Conservation (phyloP, 2,329 filamentous ascomycete species). For the Fusarium dlaminii region DNA sequence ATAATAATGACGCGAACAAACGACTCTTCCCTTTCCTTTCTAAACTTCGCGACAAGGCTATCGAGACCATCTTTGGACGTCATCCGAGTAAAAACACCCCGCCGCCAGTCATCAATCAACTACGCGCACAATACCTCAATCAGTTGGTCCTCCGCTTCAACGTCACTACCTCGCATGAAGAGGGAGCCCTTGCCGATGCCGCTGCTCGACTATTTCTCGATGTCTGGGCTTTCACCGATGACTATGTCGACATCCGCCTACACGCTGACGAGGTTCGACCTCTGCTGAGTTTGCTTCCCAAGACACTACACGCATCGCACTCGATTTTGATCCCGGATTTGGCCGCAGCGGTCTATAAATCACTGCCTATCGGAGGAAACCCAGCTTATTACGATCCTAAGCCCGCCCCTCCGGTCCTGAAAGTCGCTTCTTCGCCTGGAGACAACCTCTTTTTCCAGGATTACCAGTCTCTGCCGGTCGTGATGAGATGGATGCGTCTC, state of each 20-base stretch:
- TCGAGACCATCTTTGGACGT: slow-evolving; percentile 61
- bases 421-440: slow-evolving; percentile 48
- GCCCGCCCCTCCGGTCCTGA: slow-evolving; percentile 44
- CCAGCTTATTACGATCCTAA: slow-evolving; percentile 32
- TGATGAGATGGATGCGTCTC: slow-evolving; percentile 90
- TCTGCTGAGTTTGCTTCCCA: slow-evolving; percentile 80
- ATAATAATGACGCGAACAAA: slow-evolving; percentile 18
- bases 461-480: slow-evolving; percentile 86
- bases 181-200: slow-evolving; percentile 76
- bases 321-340: slow-evolving; percentile 83
- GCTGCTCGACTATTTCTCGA: slow-evolving; percentile 82
- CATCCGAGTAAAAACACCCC: slow-evolving; percentile 47
- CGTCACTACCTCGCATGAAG: slow-evolving; percentile 74
- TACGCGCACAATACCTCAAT: slow-evolving; percentile 70
- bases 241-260: slow-evolving; percentile 87
- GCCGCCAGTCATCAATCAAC: slow-evolving; percentile 42
- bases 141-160: slow-evolving; percentile 93
- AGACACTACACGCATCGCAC: slow-evolving; percentile 76
- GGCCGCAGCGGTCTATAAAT: slow-evolving; percentile 76
- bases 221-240: slow-evolving; percentile 84
- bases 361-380: slow-evolving; percentile 40
- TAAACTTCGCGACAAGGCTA: slow-evolving; percentile 60
- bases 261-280: slow-evolving; percentile 80
- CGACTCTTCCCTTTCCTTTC: slow-evolving; percentile 58
- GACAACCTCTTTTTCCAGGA: slow-evolving; percentile 89